Evolutionary conservation across 2,329 filamentous ascomycete species (phyloP), one percentile per base, ranked within the genome.

Genomic region (Rhynchosporium graminicola): DNA sequence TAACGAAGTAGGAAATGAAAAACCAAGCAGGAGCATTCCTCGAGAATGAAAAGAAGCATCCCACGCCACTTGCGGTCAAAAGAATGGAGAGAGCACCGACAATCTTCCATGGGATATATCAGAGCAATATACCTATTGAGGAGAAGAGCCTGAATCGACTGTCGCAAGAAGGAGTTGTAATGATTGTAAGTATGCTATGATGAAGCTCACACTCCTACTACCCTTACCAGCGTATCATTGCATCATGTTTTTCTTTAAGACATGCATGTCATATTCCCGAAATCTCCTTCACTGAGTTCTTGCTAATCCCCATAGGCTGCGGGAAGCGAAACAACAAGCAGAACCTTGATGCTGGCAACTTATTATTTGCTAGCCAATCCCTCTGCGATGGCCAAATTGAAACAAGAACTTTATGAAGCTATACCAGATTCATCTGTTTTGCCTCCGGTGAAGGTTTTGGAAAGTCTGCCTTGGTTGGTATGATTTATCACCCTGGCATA

Each of bases 311-410:
- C 20, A 20, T 20, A 20, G 20, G 20, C 20, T 1, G 77, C 76
- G 2, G 77, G 74, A 2, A 74, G 72, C 31, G 74, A 77, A 51
- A 78, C 75, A 0, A 74, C 71, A 2, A 71, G 68, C n/a, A 70
- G 70, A 60, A 68, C 72, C 0, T 67, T 79, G n/a, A 64, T 71
- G 6, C 59, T 75, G 15, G 65, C 73, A 6, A 68, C 72, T 5
- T 78, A 73, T 67, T 62, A 76, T 69, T 64, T 79, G 1, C 72
- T 75, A 26, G 62, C 67, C 12, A 70, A 76, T 33, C 73, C 75
- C 0, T 4, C 62, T 0, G 68, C 75, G 4, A 63, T 74, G 1
- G 26, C 54, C 1, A 66, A 61, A 4, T 63, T 80, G 8, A 70
- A 68, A 7, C 59, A 66, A 0, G 77, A 80, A 63, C 68, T 80